These are phyloP conservation scores for Ophiostoma pallidulum DNA, from an alignment of 2,329 filamentous ascomycete genomes.

Conservation along the genomic window DNA sequence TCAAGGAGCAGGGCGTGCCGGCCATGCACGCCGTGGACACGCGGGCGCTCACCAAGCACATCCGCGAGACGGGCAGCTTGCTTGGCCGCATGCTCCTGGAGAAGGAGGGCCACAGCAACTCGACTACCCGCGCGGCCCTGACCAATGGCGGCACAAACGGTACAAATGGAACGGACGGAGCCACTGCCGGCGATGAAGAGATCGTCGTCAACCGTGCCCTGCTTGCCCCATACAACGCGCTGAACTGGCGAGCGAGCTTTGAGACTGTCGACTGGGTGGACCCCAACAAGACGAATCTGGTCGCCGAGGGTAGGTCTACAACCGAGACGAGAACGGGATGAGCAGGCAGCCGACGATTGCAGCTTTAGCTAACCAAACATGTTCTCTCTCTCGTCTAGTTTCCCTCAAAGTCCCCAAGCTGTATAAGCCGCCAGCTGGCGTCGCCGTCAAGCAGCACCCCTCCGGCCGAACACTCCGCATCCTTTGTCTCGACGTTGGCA, in stretches of 20 bases:
- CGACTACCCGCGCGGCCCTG: slow-evolving; percentile 1
- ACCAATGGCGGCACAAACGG: slow-evolving; percentile 7
- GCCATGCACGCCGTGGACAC: slow-evolving; percentile 96
- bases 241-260: slow-evolving; percentile 49
- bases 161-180: slow-evolving; percentile 12
- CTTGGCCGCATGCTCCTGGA: slow-evolving; percentile 79
- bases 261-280: slow-evolving; percentile 82
- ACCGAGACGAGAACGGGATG: too few species aligned
- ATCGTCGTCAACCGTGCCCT: slow-evolving; percentile 1
- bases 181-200: background rate
- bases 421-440: slow-evolving; percentile 64
- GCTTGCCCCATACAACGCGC: slow-evolving; percentile 29
- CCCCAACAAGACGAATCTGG: slow-evolving; percentile 86
- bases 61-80: slow-evolving; percentile 92
- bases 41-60: slow-evolving; percentile 84
- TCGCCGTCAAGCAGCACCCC: slow-evolving; percentile 73
- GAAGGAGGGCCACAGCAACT: slow-evolving; percentile 42
- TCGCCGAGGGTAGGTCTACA: slow-evolving; percentile 71
- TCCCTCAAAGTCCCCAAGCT: slow-evolving; percentile 81
- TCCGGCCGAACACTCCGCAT: slow-evolving; percentile 81
- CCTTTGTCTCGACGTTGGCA: slow-evolving; percentile 88
- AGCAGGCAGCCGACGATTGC: too few species aligned
- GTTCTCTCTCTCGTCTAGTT: slow-evolving; percentile 45
- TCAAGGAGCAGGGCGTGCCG: slow-evolving; percentile 90
- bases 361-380: slow-evolving; percentile 16